Conservation (phyloP, 2,329 filamentous ascomycete genomes). For the Rosellinia necatrix region DNA sequence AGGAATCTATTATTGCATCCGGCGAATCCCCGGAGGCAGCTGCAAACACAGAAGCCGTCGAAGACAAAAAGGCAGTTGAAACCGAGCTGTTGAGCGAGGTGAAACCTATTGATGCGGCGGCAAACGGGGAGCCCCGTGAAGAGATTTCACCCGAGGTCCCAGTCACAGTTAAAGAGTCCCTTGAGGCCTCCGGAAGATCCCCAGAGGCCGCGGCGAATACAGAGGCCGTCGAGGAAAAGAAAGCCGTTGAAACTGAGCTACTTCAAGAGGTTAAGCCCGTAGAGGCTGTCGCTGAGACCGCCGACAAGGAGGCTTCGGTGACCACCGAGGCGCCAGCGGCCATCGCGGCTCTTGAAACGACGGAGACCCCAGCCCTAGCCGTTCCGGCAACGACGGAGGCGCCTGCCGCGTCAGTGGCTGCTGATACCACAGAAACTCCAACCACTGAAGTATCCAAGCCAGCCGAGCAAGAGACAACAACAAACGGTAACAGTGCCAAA, state of each 20-base stretch:
- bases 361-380: conserved; percentile 19
- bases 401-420: conserved; percentile 5
- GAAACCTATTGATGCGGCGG: conserved; percentile 46
- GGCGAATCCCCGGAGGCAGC: conserved; percentile 72
- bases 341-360: conserved; percentile 21
- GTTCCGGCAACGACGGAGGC: not conserved
- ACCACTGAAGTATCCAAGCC: conserved; percentile 4
- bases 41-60: conserved; percentile 68
- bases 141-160: conserved; percentile 58
- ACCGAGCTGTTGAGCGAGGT: conserved; percentile 71
- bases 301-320: conserved; percentile 27
- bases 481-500: conserved; percentile 33
- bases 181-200: conserved; percentile 59
- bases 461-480: conserved; percentile 26
- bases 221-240: conserved; percentile 75
- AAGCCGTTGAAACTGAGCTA: conserved; percentile 73
- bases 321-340: conserved; percentile 21
- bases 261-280: conserved; percentile 52
- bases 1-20: conserved; percentile 62
- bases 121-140: conserved; percentile 45
- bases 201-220: conserved; percentile 75
- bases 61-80: conserved; percentile 77
- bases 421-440: conserved; percentile 12
- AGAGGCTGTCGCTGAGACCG: conserved; percentile 37
- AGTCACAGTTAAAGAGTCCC: conserved; percentile 60